Conservation (phyloP, 2,329 filamentous ascomycete species). For the Cladophialophora bantiana region DNA sequence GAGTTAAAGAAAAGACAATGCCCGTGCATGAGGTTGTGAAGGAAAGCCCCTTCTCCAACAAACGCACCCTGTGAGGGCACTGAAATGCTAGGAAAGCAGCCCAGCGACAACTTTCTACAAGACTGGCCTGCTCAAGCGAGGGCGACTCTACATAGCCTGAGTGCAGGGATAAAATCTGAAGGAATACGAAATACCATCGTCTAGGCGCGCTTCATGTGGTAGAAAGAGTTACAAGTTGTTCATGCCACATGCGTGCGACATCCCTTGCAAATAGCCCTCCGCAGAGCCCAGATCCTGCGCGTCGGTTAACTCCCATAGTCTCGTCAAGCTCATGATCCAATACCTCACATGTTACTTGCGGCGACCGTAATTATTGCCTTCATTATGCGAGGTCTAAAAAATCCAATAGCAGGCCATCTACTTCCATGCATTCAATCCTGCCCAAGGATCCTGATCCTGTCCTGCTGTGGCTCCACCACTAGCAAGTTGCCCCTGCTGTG, state of each 20-base stretch:
- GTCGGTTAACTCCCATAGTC: not conserved
- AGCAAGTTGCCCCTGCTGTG: conserved; percentile 26
- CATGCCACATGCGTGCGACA: not conserved
- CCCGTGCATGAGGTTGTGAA: no score
- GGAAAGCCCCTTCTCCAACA: no score
- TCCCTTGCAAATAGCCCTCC: not conserved
- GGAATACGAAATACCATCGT: no score
- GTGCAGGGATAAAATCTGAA: no score
- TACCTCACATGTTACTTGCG: not conserved
- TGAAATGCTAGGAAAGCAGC: no score
- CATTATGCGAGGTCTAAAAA: not conserved
- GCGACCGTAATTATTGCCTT: not conserved
- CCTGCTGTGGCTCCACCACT: conserved; percentile 2
- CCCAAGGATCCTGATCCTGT: conserved; percentile 67
- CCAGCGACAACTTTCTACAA: no score
- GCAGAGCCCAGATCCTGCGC: not conserved
- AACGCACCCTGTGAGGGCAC: no score
- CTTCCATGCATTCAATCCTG: conserved; percentile 74
- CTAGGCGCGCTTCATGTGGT: not conserved
- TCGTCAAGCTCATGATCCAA: not conserved
- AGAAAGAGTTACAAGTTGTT: not conserved
- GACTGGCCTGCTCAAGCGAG: no score
- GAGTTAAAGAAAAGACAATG: no score
- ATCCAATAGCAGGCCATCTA: conserved; percentile 43
- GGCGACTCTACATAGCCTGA: no score